Conservation (phyloP, 2,329 filamentous ascomycete genomes). For the Scortechinia acanthostroma region DNA sequence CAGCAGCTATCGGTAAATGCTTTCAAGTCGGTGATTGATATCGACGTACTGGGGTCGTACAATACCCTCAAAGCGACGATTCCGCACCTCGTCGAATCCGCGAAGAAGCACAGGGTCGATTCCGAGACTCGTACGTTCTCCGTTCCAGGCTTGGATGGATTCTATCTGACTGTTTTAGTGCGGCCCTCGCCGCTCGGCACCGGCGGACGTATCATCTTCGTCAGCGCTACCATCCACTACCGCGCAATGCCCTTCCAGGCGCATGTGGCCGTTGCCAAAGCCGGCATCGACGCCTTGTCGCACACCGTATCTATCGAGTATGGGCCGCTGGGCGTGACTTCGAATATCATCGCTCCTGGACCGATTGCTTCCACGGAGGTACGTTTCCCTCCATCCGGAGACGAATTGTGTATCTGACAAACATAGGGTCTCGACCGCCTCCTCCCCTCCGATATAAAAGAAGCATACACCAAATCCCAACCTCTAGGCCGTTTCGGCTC, state of each 20-base stretch:
- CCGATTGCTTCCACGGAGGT: slow-evolving; percentile 78
- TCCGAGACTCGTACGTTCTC: background rate
- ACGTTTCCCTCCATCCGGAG: too few species aligned
- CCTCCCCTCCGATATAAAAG: slow-evolving; percentile 27
- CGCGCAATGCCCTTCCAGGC: slow-evolving; percentile 77
- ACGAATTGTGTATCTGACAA: too few species aligned
- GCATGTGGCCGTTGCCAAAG: slow-evolving; percentile 88
- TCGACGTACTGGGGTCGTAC: slow-evolving; percentile 87
- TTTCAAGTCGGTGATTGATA: slow-evolving; percentile 93
- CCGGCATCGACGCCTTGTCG: slow-evolving; percentile 79
- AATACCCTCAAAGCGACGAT: slow-evolving; percentile 91
- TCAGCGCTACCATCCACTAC: slow-evolving; percentile 88
- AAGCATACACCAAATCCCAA: slow-evolving; percentile 34
- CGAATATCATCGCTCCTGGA: slow-evolving; percentile 83
- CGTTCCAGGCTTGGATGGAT: background rate
- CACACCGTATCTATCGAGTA: slow-evolving; percentile 79
- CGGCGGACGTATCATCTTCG: slow-evolving; percentile 79
- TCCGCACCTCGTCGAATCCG: slow-evolving; percentile 71
- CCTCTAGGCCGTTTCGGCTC: slow-evolving; percentile 73
- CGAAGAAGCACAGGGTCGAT: slow-evolving; percentile 49
- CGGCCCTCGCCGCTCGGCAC: slow-evolving; percentile 53
- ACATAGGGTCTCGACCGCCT: slow-evolving; percentile 60
- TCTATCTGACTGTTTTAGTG: background rate
- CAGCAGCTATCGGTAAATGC: slow-evolving; percentile 77
- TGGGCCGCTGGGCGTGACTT: slow-evolving; percentile 77